Conservation (phyloP, 2,329 filamentous ascomycete genomes). For the Annulohypoxylon truncatum region DNA sequence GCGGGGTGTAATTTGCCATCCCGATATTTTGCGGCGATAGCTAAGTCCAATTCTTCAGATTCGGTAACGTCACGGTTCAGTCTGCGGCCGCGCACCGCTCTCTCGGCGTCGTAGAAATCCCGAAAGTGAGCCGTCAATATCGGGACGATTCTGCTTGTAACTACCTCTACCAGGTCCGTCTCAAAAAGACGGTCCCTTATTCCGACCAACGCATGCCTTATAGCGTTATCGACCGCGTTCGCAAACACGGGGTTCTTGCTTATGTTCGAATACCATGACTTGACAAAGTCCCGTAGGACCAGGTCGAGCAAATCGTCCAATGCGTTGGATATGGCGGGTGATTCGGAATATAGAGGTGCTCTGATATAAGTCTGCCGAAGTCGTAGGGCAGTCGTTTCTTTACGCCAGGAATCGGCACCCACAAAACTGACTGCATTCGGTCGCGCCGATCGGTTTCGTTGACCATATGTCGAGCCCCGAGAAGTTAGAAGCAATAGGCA, state of each 20-base stretch:
- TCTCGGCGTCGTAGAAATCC: slow-evolving; percentile 91
- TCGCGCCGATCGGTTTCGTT: slow-evolving; percentile 55
- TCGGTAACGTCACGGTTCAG: slow-evolving; percentile 92
- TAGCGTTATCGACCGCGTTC: slow-evolving; percentile 85
- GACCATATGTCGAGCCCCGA: slow-evolving; percentile 58
- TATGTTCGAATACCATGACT: slow-evolving; percentile 89
- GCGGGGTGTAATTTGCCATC: slow-evolving; percentile 91
- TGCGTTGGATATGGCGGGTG: slow-evolving; percentile 80
- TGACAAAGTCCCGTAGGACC: slow-evolving; percentile 85
- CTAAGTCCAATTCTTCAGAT: slow-evolving; percentile 93
- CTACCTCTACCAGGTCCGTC: slow-evolving; percentile 84
- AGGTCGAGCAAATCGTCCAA: slow-evolving; percentile 83
- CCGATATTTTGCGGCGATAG: slow-evolving; percentile 93
- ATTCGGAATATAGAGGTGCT: slow-evolving; percentile 78
- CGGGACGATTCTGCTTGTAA: slow-evolving; percentile 85
- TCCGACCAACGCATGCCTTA: slow-evolving; percentile 77
- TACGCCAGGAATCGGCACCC: slow-evolving; percentile 71
- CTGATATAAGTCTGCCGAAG: slow-evolving; percentile 74
- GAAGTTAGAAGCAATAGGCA: slow-evolving; percentile 72
- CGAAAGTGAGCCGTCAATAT: slow-evolving; percentile 88
- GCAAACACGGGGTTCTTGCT: slow-evolving; percentile 83
- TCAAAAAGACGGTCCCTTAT: slow-evolving; percentile 78
- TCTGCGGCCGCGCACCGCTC: slow-evolving; percentile 85
- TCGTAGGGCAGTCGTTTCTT: slow-evolving; percentile 75
- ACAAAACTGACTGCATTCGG: slow-evolving; percentile 69